phyloP scores from a whole-genome alignment of 495 filamentous ascomycete genomes.

The Penicillium canariense region DNA sequence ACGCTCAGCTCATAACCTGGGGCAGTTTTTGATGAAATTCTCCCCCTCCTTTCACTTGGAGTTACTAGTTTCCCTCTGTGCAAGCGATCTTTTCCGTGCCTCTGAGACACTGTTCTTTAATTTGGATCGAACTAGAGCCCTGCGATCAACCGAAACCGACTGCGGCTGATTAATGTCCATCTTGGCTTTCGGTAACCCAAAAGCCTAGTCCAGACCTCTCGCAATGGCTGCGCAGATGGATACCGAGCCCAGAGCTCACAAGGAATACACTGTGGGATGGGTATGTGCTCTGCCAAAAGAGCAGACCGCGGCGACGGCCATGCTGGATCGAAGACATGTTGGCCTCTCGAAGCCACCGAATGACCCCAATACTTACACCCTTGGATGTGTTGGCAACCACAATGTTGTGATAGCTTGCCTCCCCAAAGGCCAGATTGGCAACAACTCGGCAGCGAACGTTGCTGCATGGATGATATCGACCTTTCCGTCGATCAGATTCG shows the following conservation, averaged over 20 bases:
- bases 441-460: constrained; percentile 26
- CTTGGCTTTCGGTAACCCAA: no score
- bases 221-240: background rate
- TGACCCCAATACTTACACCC: constrained; percentile 31
- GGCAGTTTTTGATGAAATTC: no score
- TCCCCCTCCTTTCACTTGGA: no score
- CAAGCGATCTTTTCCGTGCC: no score
- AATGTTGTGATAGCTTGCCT: constrained; percentile 38
- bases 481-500: constrained; percentile 36
- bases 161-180: no score
- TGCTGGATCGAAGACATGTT: constrained; percentile 20
- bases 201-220: background rate
- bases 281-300: constrained; percentile 27
- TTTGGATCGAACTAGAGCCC: no score
- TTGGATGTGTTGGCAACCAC: constrained; percentile 31
- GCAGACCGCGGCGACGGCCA: constrained; percentile 17
- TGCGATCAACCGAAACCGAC: no score
- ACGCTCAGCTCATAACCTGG: no score
- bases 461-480: constrained; percentile 30
- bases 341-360: constrained; percentile 7
- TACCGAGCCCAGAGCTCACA: background rate
- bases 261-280: constrained; percentile 27
- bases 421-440: constrained; percentile 30
- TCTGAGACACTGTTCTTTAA: no score
- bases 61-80: no score